phyloP scores from a whole-genome alignment of 129 eudicot genomes.

The Flaveria bidentis region DNA sequence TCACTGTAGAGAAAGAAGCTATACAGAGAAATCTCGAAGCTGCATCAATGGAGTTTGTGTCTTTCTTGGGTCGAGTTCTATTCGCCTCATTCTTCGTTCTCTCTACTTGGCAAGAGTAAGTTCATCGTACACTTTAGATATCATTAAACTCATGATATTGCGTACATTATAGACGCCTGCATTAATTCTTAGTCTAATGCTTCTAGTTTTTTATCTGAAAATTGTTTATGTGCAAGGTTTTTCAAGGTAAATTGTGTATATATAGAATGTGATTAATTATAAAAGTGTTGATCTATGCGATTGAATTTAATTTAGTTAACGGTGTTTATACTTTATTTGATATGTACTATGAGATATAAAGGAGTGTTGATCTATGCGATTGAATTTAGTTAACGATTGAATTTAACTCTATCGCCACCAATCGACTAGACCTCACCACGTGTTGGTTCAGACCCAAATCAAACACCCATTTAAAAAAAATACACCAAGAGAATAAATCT shows the following conservation, averaged over 20 bases:
- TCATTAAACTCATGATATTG: slow-evolving; percentile 6
- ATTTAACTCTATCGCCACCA: no score
- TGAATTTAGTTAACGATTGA: no score
- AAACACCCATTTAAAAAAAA: no score
- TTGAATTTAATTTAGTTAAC: not conserved
- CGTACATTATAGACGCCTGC: not conserved
- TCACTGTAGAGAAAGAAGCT: not conserved
- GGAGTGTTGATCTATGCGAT: no score
- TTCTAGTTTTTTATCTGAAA: not conserved
- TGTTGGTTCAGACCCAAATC: no score
- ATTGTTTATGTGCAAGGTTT: not conserved
- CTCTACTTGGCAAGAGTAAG: slow-evolving; percentile 82
- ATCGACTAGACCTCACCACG: no score
- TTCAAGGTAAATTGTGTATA: not conserved
- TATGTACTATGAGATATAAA: not conserved
- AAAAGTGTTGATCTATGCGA: not conserved
- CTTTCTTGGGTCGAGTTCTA: slow-evolving; percentile 70
- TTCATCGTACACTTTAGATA: slow-evolving; percentile 40
- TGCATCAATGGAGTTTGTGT: not conserved
- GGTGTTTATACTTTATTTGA: not conserved
- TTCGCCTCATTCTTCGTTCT: slow-evolving; percentile 73
- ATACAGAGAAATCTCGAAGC: not conserved
- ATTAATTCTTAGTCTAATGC: not conserved
- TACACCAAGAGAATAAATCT: no score
- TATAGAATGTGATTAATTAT: not conserved